A percentile compares a stretch with the other conserved stretches of the same genome.
These are phyloP conservation scores for Fraxinus paxiana DNA, from an alignment of 305 asterid genomes.

Conservation along the genomic window DNA sequence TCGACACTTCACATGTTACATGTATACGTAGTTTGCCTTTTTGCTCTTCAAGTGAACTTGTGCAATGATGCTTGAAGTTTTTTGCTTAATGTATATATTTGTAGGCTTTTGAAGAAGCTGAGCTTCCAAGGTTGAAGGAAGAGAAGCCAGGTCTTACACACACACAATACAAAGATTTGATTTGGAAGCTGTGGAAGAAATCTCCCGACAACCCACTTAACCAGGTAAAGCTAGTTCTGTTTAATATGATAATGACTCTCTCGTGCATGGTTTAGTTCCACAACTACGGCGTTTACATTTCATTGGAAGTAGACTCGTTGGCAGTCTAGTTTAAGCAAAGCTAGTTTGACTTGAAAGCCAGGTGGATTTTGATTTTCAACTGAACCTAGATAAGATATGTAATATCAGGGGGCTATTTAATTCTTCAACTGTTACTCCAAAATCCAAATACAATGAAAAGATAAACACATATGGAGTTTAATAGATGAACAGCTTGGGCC, in stretches of 20 bases:
- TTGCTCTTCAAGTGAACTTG: background rate
- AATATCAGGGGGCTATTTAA: background rate
- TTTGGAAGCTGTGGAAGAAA: constrained; percentile 98
- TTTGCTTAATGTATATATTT: constrained; percentile 18
- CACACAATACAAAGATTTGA: constrained; percentile 88
- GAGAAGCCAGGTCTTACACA: constrained; percentile 95
- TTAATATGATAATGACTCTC: background rate
- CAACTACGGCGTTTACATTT: background rate
- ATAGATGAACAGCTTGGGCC: background rate
- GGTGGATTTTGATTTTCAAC: background rate
- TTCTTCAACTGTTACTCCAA: background rate
- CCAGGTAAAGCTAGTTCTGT: constrained; percentile 46
- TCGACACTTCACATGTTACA: background rate
- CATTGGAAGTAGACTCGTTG: background rate
- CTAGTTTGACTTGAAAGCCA: background rate
- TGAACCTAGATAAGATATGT: background rate
- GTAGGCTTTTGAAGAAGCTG: constrained; percentile 95
- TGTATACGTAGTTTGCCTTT: background rate
- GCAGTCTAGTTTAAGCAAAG: background rate
- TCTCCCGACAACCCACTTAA: constrained; percentile 93
- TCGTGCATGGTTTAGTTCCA: background rate
- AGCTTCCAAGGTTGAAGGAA: constrained; percentile 75
- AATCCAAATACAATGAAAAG: background rate
- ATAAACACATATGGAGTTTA: background rate
- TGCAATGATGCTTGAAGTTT: background rate